A percentile compares a stretch with the other conserved stretches of the same genome.
Conservation (phyloP, 148 eudicot species). For the Fagopyrum homotropicum region DNA sequence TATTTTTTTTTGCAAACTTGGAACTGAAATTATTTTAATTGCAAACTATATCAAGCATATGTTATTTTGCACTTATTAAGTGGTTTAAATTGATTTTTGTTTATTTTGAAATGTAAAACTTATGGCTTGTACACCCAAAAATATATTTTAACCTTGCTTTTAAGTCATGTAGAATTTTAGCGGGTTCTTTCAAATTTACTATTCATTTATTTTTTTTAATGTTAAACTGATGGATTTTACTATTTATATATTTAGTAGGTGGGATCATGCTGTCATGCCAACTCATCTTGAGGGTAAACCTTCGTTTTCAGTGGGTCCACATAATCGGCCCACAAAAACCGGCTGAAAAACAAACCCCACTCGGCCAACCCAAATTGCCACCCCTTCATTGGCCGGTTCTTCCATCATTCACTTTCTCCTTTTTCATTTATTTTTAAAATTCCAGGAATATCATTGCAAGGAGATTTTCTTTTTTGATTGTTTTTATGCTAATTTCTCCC, state of each 20-base stretch:
- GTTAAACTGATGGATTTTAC: neutral
- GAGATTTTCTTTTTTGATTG: too few relatives aligned
- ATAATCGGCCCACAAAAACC: constrained; percentile 3
- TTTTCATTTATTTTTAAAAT: neutral
- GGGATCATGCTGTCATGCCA: neutral
- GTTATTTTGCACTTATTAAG: too few relatives aligned
- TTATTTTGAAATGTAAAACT: too few relatives aligned
- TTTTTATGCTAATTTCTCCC: neutral
- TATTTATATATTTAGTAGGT: neutral
- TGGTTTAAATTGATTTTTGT: too few relatives aligned
- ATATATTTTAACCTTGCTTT: too few relatives aligned
- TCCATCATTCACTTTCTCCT: neutral
- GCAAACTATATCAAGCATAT: too few relatives aligned
- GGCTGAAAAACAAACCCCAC: neutral
- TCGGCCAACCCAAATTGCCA: neutral
- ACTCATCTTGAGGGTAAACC: neutral
- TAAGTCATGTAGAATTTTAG: too few relatives aligned
- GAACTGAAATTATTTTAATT: too few relatives aligned
- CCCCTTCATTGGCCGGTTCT: neutral
- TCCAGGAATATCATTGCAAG: neutral
- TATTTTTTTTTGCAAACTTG: too few relatives aligned
- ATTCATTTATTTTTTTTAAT: neutral
- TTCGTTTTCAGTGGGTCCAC: constrained; percentile 4
- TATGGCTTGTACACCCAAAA: too few relatives aligned
- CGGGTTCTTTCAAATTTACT: too few relatives aligned